Evolutionary conservation across 140 eudicot species (phyloP).

Genomic region (Anethum foeniculum): DNA sequence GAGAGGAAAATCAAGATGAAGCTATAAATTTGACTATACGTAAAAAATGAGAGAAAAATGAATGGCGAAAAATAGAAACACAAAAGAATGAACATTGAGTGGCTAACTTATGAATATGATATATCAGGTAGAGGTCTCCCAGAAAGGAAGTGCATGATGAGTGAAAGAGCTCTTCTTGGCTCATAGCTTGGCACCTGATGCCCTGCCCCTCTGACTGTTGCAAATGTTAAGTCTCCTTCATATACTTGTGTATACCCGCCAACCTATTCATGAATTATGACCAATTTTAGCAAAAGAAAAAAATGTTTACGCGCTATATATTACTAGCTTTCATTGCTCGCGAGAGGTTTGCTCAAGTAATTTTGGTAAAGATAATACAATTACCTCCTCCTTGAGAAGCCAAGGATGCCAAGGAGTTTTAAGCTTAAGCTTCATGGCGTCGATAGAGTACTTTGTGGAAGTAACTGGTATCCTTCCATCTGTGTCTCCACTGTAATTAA

Average conservation of each 20-base stretch:
- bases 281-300: background rate
- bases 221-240: slow-evolving; percentile 64
- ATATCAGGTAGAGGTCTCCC: slow-evolving; percentile 45
- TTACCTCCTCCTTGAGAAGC: slow-evolving; percentile 54
- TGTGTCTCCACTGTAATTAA: slow-evolving; percentile 57
- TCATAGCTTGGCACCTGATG: slow-evolving; percentile 89
- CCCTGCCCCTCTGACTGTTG: slow-evolving; percentile 86
- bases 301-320: background rate
- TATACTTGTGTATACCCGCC: slow-evolving; percentile 76
- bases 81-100: background rate
- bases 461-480: slow-evolving; percentile 84
- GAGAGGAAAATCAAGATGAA: no score
- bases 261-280: slow-evolving; percentile 25
- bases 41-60: background rate
- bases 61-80: background rate
- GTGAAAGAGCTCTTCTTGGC: slow-evolving; percentile 73
- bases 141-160: slow-evolving; percentile 52
- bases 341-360: background rate
- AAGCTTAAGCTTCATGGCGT: slow-evolving; percentile 42
- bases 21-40: background rate
- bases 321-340: background rate
- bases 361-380: background rate
- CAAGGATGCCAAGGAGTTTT: slow-evolving; percentile 71
- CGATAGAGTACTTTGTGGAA: slow-evolving; percentile 57
- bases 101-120: background rate